Conservation (phyloP, 805 yeast genomes). For the Yamadazyma laniorum region DNA sequence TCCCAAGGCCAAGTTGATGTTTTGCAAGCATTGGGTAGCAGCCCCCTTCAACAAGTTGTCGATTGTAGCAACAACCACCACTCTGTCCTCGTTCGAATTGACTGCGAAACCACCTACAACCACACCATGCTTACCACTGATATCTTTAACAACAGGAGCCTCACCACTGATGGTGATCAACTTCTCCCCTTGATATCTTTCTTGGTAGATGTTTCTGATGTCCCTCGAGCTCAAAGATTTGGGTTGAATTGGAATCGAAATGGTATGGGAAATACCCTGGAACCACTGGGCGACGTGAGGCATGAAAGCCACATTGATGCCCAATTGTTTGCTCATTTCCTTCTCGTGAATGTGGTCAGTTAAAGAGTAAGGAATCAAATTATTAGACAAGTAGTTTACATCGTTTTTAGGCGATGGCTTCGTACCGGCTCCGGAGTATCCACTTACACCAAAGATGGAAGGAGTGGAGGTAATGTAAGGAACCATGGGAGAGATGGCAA, state of each 20-base stretch:
- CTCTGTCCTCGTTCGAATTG: slow-evolving; percentile 82
- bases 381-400: slow-evolving; percentile 66
- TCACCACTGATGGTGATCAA: slow-evolving; percentile 85
- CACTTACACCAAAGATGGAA: slow-evolving; percentile 90
- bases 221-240: slow-evolving; percentile 74
- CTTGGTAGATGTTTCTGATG: slow-evolving; percentile 80
- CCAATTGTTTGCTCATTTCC: slow-evolving; percentile 82
- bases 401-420: slow-evolving; percentile 98
- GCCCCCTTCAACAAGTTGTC: slow-evolving; percentile 98
- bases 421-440: slow-evolving; percentile 99
- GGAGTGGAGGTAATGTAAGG: slow-evolving; percentile 71
- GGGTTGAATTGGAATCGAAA: slow-evolving; percentile 78
- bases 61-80: slow-evolving; percentile 91
- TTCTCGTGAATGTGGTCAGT: slow-evolving; percentile 97
- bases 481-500: slow-evolving; percentile 80
- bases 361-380: slow-evolving; percentile 90
- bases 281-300: slow-evolving; percentile 99
- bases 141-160: slow-evolving; percentile 88
- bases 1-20: slow-evolving; percentile 84
- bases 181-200: slow-evolving; percentile 82
- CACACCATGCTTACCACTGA: slow-evolving; percentile 91
- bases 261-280: slow-evolving; percentile 95
- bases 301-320: slow-evolving; percentile 77
- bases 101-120: slow-evolving; percentile 96
- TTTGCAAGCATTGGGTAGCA: slow-evolving; percentile 96